phyloP scores from a whole-genome alignment of 2,329 filamentous ascomycete genomes.

The Botryotinia globosa region DNA sequence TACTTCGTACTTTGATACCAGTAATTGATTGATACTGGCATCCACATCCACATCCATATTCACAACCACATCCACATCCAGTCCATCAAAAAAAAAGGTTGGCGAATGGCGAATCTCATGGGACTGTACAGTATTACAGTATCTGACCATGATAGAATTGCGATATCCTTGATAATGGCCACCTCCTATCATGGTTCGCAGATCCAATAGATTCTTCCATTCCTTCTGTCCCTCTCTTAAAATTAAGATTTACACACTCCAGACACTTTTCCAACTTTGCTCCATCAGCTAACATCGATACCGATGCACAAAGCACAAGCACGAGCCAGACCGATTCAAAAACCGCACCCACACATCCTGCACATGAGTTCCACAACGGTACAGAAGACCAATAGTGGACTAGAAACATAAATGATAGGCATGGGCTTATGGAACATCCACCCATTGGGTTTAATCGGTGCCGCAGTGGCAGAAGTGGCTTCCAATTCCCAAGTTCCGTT shows the following conservation, averaged over 20 bases:
- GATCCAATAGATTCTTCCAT: neutral
- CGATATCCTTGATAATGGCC: neutral
- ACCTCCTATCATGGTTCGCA: neutral
- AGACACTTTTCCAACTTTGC: neutral
- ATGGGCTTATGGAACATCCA: neutral
- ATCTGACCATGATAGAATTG: neutral
- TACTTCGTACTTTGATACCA: neutral
- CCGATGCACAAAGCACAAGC: neutral
- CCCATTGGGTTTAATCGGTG: neutral
- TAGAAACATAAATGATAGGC: neutral
- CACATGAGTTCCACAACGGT: neutral
- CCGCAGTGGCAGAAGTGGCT: neutral
- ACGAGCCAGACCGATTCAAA: constrained; percentile 2
- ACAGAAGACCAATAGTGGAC: neutral
- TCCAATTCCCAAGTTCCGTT: neutral
- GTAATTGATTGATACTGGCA: neutral
- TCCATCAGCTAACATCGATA: neutral
- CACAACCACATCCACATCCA: too few relatives aligned
- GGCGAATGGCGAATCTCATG: neutral
- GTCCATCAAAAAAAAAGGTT: neutral
- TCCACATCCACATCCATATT: neutral
- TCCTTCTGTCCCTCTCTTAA: neutral
- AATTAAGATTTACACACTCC: neutral
- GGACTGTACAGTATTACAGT: neutral
- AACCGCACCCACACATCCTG: neutral